phyloP scores from a whole-genome alignment of 768 basidiomycete genomes.

The Naganishia onofrii region DNA sequence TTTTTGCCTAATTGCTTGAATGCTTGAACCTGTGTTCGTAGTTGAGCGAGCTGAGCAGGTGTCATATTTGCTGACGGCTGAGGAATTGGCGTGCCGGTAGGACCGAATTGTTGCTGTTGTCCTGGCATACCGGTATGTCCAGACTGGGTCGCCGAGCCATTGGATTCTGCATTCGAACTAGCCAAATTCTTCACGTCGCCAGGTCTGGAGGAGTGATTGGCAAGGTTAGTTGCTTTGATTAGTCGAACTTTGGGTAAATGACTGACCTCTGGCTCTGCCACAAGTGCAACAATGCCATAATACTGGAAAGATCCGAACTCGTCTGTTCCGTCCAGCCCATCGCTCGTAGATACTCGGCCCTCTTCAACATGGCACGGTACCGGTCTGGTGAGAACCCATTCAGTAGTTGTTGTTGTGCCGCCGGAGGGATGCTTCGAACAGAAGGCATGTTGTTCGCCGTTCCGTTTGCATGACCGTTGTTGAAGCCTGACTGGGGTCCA shows the following conservation, averaged over 20 bases:
- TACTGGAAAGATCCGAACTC: constrained; percentile 23
- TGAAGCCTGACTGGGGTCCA: constrained; percentile 4
- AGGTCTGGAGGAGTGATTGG: neutral
- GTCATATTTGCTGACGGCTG: constrained; percentile 42
- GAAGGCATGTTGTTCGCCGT: neutral
- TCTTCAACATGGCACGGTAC: constrained; percentile 7
- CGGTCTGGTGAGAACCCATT: constrained; percentile 1
- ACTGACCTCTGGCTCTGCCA: constrained; percentile 22
- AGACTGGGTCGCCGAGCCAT: neutral
- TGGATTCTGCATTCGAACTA: neutral
- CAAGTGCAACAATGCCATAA: constrained; percentile 27
- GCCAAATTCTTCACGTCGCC: neutral
- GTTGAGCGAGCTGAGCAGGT: constrained; percentile 50
- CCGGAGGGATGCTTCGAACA: constrained; percentile 7
- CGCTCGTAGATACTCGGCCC: constrained; percentile 21
- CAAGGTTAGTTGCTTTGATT: neutral
- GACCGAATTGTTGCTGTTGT: constrained; percentile 2
- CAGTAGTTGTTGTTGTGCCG: constrained; percentile 14
- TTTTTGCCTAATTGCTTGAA: constrained; percentile 47
- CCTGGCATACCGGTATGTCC: neutral
- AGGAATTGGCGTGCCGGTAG: neutral
- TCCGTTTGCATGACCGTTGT: neutral
- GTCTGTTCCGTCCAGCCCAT: constrained; percentile 31
- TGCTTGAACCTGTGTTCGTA: constrained; percentile 49
- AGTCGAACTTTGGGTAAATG: neutral